Evolutionary conservation across 139 green algal species (phyloP).

Genomic region (Closterium sp.): DNA sequence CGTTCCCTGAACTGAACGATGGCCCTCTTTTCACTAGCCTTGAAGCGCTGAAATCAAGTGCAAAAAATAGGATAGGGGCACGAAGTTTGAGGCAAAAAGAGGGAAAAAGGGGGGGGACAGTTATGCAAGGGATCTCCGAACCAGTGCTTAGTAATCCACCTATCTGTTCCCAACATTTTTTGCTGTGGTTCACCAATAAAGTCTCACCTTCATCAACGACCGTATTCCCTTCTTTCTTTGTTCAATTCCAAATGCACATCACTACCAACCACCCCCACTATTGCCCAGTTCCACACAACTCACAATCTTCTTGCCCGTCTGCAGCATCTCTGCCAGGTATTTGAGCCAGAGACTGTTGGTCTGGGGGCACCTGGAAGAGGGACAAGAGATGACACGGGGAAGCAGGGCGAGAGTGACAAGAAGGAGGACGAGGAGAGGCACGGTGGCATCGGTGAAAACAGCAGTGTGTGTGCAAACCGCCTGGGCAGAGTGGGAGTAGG

Average conservation of each 20-base stretch:
- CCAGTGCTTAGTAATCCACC: too few species aligned
- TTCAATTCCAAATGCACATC: neutral
- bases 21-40: neutral
- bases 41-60: neutral
- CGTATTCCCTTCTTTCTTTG: too few species aligned
- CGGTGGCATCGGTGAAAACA: neutral
- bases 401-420: neutral
- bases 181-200: too few species aligned
- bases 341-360: neutral
- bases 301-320: neutral
- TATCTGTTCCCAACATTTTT: too few species aligned
- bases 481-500: neutral
- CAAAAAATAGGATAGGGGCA: too few species aligned
- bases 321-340: neutral
- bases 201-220: too few species aligned
- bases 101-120: too few species aligned
- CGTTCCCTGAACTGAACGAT: neutral
- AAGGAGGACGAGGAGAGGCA: neutral
- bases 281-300: neutral
- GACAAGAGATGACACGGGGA: neutral
- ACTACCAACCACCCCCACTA: neutral
- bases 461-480: neutral
- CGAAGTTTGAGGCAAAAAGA: too few species aligned
- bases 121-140: too few species aligned
- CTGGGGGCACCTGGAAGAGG: neutral